Base-by-base conservation (phyloP, 306 rosid species). In the Delonix regia region DNA sequence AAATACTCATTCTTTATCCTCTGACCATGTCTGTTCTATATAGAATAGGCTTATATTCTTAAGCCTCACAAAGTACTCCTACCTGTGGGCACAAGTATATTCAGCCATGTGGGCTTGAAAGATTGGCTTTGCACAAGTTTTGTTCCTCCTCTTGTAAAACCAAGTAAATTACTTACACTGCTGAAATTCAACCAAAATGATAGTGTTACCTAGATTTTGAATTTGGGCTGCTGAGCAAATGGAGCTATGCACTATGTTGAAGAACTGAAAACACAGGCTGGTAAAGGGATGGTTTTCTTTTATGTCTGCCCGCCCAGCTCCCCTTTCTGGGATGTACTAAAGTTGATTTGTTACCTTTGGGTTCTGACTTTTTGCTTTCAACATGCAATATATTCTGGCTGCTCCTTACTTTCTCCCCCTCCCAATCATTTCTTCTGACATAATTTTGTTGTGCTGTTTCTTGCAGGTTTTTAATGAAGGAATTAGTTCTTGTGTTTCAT, bases 291-390 rank as follows among this genome's bases (percentile, higher is more conserved):
- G 14, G 38, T 33, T 70, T 59, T 49, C 51, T 21, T 57, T 69
- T 16, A 19, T 34, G 10, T 24, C 53, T 30, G 13, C 19, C 24
- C 18, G n/a, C 33, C 67, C n/a, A 19, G 14, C 22, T 59, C 24
- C 45, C 13, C 7, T 18, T 57, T 48, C 27, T 68, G 65, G 70
- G 39, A 48, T 49, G 57, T 60, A 39, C 38, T 67, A 38, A 28
- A 69, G 80, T 34, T 74, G 13, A 59, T 76, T 51, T 25, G 66
- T 75, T 75, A 69, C 27, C 19, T 16, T 76, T 71, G 33, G 44
- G 56, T 48, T 15, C 63, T 48, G 62, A 33, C 22, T 80, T 64
- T 64, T 39, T 57, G 53, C 39, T 73, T 27, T 74, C 79, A 30
- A 42, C 71, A 18, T 44, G 60, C 19, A 21, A 52, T 65, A 34